Base-by-base conservation (phyloP, 2,329 filamentous ascomycete species). In the Ascochyta clinopodiicola region DNA sequence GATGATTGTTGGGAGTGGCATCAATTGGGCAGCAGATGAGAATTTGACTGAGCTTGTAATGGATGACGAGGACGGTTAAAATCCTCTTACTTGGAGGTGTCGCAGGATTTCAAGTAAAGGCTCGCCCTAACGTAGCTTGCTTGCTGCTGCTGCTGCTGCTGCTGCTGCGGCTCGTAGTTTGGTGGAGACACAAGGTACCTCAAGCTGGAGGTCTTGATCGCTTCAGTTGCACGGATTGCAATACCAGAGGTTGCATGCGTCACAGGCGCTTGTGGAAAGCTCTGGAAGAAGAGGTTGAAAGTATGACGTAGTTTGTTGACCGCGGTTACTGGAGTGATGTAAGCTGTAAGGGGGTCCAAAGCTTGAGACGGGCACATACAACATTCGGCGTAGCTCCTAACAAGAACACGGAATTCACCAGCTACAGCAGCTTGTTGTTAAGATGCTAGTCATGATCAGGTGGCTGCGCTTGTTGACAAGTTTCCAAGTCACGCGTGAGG, bases 1-100 rank as follows among this genome's bases (percentile, higher is more conserved):
- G 17, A 83, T 92, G 51, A 84, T 96, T 42, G 90, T 86, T 5
- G 91, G 90, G 3, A 96, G 91, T 73, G 92, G 92, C 42, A 81
- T 95, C 49, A 87, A 96, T 69, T 96, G 92, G 92, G 86, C 86
- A 12, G 79, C 83, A 36, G 87, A 96, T 74, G 82, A 86, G 46
- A 81, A 80, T 56, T 77, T 96, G 58, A 81, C 84, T 54, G 84
- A 86, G 45, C 80, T 94, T 57, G 91, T 96, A 24, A 79, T 96
- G 58, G 91, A 91, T 10, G 86, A 88, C 46, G 78, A 78, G 43
- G 77, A 83, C 24, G 73, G 73, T 13, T 56, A 46, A 56, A 19
- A 19, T 15, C 13, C 17, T 32, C 6, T 9, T 9, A 19, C 29
- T 45, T 17, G 13, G 17, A 6, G 29, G 21, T 7, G n/a, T 6